Conservation (phyloP, 2,329 filamentous ascomycete genomes). For the Beauveria medogensis region DNA sequence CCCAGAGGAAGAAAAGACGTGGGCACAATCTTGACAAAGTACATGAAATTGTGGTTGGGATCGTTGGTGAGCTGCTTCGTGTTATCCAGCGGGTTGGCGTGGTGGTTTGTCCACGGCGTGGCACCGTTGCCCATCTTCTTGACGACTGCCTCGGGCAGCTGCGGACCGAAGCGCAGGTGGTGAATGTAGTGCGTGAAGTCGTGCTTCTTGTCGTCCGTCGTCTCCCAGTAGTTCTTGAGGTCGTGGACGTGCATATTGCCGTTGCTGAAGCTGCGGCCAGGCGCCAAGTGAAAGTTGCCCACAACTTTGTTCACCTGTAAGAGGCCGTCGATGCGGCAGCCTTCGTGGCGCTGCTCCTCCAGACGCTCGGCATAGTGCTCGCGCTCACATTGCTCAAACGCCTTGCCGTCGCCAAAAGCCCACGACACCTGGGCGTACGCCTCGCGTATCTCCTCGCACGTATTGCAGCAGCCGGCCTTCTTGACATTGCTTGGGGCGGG, state of each 20-base stretch:
- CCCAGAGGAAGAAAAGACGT: constrained; percentile 91
- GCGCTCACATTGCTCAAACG: constrained; percentile 88
- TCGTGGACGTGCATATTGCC: constrained; percentile 98
- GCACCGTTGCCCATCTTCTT: constrained; percentile 46
- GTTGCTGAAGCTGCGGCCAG: constrained; percentile 90
- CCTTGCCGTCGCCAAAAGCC: constrained; percentile 89
- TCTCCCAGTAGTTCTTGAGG: constrained; percentile 87
- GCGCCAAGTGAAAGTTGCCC: constrained; percentile 97
- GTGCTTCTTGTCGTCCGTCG: constrained; percentile 59
- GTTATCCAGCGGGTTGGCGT: constrained; percentile 82
- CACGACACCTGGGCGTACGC: constrained; percentile 84
- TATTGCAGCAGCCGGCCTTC: constrained; percentile 92
- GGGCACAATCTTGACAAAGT: constrained; percentile 97
- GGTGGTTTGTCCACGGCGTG: constrained; percentile 74
- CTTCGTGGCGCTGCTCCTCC: constrained; percentile 80
- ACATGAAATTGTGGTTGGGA: constrained; percentile 93
- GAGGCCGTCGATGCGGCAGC: constrained; percentile 86
- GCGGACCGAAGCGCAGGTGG: constrained; percentile 83
- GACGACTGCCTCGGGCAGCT: constrained; percentile 66
- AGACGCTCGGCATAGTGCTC: constrained; percentile 90
- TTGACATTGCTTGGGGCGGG: constrained; percentile 58
- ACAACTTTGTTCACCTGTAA: constrained; percentile 97
- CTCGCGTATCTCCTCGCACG: constrained; percentile 92
- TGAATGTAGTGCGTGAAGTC: constrained; percentile 88
- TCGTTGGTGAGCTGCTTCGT: constrained; percentile 71